Evolutionary conservation across 495 filamentous ascomycete genomes (phyloP), one percentile per base, ranked within the genome.

Genomic region (Cercophora samala): DNA sequence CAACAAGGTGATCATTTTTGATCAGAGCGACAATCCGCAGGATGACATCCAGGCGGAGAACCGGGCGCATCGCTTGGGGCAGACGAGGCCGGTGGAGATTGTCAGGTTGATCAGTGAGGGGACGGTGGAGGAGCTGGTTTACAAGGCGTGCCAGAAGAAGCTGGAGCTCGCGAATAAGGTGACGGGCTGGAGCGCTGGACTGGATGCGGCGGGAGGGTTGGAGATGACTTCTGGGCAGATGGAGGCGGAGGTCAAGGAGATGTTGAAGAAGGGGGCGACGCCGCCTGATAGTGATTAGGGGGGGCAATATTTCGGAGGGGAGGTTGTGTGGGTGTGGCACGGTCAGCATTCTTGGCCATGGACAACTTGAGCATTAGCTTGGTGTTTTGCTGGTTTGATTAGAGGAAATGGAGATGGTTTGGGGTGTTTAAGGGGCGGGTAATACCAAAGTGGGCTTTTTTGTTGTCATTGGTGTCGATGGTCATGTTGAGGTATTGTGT

Each of bases 1-100:
- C 3, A 98, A 98, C 79, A 97, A 97, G 81, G 93, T 99, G 67
- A 86, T 99, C 75, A 94, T 99, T 72, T 97, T 98, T 73, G 95
- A 99, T 77, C 91, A 90, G 62, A 89, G 86, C 29, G 97, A 98
- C 78, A 99, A 99, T 71, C 95, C 95, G 0, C 95, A 99, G 75
- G 93, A 97, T 65, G 95, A 99, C 73, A 85, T 95, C 1, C 95
- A 99, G 76, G 95, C 95, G 0, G 93, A 97, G 78, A 97, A 99
- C 74, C 90, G 95, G 21, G 95, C 95, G 1, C 95, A 99, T 79
- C 88, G 95, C 4, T 91, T 99, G 13, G 96, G 95, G 1, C 95
- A 99, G 76, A 93, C 84, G 9, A 80, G 91, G 25, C 90, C 93
- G 19, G 95, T 99, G 2, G 95, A 98, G 72, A 88, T 99, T 60